These are phyloP conservation scores for Capsicum baccatum DNA, from an alignment of 257 asterid species.

Conservation along the genomic window DNA sequence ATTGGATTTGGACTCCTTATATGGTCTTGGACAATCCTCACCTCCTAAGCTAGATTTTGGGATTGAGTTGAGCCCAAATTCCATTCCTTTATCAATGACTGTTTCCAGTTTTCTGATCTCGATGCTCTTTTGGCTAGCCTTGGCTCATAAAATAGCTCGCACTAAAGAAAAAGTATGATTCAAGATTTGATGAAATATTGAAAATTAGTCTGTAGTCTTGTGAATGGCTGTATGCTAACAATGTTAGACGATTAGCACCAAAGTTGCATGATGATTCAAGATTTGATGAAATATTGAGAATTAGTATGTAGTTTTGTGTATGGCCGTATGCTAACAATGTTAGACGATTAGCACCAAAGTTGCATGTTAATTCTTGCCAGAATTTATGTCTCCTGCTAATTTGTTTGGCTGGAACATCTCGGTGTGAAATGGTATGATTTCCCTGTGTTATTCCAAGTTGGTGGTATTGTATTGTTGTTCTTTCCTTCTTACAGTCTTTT, in stretches of 20 bases:
- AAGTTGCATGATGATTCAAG: neutral
- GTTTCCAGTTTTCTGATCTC: neutral
- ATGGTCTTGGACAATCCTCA: neutral
- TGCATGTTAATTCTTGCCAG: slow-evolving; percentile 20
- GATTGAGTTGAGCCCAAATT: neutral
- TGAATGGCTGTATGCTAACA: neutral
- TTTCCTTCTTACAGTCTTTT: slow-evolving; percentile 10
- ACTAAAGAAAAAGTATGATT: slow-evolving; percentile 22
- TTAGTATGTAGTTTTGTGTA: slow-evolving; percentile 10
- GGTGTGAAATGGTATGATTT: slow-evolving; percentile 23
- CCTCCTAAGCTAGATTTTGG: neutral
- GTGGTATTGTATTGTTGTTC: neutral
- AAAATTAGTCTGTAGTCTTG: neutral
- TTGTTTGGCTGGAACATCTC: neutral
- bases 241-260: slow-evolving; percentile 16
- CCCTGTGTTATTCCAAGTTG: slow-evolving; percentile 21
- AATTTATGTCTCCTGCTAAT: slow-evolving; percentile 1
- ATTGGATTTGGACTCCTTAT: neutral
- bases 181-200: slow-evolving; percentile 17
- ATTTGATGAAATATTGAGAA: slow-evolving; percentile 10
- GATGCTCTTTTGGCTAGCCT: slow-evolving; percentile 9
- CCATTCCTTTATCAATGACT: slow-evolving; percentile 13
- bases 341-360: slow-evolving; percentile 21
- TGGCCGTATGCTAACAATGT: neutral
- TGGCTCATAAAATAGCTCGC: neutral